Evolutionary conservation across 179 eudicot species (phyloP).

Genomic region (Beta corolliflora): DNA sequence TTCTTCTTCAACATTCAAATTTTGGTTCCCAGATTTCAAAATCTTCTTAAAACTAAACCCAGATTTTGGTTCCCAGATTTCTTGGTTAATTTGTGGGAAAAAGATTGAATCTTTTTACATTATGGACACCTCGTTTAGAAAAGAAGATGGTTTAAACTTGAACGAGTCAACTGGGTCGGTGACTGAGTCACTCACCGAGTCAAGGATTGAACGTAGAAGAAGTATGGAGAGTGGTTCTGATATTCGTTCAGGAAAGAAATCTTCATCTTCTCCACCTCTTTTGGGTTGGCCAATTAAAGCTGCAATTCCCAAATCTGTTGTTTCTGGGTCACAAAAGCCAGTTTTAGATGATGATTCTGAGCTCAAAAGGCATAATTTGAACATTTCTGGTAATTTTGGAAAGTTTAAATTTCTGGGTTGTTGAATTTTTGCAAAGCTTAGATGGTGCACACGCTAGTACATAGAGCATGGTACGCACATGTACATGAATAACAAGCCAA

Average conservation of each 20-base stretch:
- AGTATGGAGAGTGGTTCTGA: slow-evolving; percentile 27
- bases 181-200: slow-evolving; percentile 29
- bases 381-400: slow-evolving; percentile 39
- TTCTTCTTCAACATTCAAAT: slow-evolving; percentile 1
- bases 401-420: not conserved
- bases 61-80: not conserved
- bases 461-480: too few species aligned
- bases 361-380: slow-evolving; percentile 48
- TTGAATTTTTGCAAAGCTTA: not conserved
- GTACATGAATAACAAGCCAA: too few species aligned
- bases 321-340: slow-evolving; percentile 31
- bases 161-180: slow-evolving; percentile 30
- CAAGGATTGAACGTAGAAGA: slow-evolving; percentile 33
- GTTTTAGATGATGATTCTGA: slow-evolving; percentile 34
- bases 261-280: slow-evolving; percentile 42
- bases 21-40: slow-evolving; percentile 28
- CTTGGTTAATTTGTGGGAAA: not conserved
- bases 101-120: slow-evolving; percentile 6
- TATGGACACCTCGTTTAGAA: slow-evolving; percentile 45
- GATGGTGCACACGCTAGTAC: too few species aligned
- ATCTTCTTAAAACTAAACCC: not conserved
- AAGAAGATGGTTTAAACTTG: slow-evolving; percentile 24
- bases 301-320: slow-evolving; percentile 26
- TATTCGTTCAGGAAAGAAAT: slow-evolving; percentile 18
- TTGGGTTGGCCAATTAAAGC: slow-evolving; percentile 75